These are phyloP conservation scores for Saturnispora kantuleensis DNA, from an alignment of 805 yeast species.

Conservation along the genomic window DNA sequence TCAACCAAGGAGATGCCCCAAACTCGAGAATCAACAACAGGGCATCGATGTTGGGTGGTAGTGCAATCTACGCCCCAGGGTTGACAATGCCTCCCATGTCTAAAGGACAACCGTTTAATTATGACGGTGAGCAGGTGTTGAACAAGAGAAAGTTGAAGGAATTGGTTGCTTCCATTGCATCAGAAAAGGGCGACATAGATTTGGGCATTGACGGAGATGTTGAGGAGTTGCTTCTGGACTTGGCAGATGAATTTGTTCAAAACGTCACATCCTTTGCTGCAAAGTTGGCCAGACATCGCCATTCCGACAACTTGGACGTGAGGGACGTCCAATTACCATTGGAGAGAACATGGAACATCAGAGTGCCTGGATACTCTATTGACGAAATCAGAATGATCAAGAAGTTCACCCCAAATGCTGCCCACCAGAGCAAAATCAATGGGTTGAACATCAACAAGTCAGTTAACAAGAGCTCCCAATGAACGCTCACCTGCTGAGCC, in stretches of 20 bases:
- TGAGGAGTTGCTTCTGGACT: slow-evolving; percentile 78
- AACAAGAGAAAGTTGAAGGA: slow-evolving; percentile 86
- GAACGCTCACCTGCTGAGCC: too few species aligned
- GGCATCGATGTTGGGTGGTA: slow-evolving; percentile 80
- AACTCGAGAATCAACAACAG: slow-evolving; percentile 52
- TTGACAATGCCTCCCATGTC: slow-evolving; percentile 67
- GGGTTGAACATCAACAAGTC: slow-evolving; percentile 60
- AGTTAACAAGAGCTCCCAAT: slow-evolving; percentile 36
- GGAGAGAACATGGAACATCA: slow-evolving; percentile 89
- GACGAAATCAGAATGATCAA: slow-evolving; percentile 80
- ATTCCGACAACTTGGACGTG: slow-evolving; percentile 76
- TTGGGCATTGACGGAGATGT: slow-evolving; percentile 91
- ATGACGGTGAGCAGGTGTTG: slow-evolving; percentile 72
- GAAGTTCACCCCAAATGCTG: slow-evolving; percentile 56
- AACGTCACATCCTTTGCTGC: slow-evolving; percentile 92
- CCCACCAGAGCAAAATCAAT: slow-evolving; percentile 56
- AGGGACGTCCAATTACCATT: slow-evolving; percentile 86
- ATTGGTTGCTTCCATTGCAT: slow-evolving; percentile 70
- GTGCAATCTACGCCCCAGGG: slow-evolving; percentile 60
- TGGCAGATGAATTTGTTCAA: slow-evolving; percentile 92
- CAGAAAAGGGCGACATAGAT: slow-evolving; percentile 86
- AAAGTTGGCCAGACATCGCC: slow-evolving; percentile 88
- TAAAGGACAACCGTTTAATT: slow-evolving; percentile 73
- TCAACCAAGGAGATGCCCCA: slow-evolving; percentile 57
- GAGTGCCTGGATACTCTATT: slow-evolving; percentile 85